Base-by-base conservation (phyloP, 2,329 filamentous ascomycete species). In the Alternaria sp. region DNA sequence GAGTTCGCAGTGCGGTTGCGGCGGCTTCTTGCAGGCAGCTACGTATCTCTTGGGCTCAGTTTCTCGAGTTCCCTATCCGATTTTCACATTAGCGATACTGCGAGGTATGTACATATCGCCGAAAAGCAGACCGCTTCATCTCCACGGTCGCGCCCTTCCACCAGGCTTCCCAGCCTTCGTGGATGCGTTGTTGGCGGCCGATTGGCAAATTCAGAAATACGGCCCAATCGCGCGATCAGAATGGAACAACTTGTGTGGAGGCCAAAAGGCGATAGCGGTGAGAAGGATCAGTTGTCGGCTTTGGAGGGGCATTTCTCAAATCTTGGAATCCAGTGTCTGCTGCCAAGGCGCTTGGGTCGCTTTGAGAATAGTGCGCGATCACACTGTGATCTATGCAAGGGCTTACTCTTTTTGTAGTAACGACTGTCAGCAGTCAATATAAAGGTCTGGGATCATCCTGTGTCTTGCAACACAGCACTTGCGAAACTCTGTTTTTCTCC, bases 51-150 rank as follows among this genome's bases (percentile, higher is more conserved):
- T 54, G 36, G 11, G 40, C 40, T 45, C 48, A 27, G 25, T 14
- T 34, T 28, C 32, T 58, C 32, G 36, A 34, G 51, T 49, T 44
- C 28, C 46, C 46, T 63, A 70, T 57, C 43, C 52, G 25, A 28
- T 55, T 53, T 52, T 63, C 43, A 53, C 53, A 44, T 74, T 64
- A 74, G 74, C 66, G 64, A 65, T 52, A 59, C 59, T 67, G 60
- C 54, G 54, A 45, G 49, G 43, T 40, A 38, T 22, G 45, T 30
- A 45, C 40, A 44, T 34, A 30, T 56, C 53, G 64, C 50, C 56
- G 58, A 48, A 48, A 58, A 54, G 62, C 61, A 62, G 56, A 68
- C 60, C 54, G 62, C 54, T 59, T 57, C 41, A 50, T 63, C 32
- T 43, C 46, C 49, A 54, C 44, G 32, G 49, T 58, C 54, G 54